Conservation (phyloP, 805 yeast genomes). For the Torulaspora maleeae region DNA sequence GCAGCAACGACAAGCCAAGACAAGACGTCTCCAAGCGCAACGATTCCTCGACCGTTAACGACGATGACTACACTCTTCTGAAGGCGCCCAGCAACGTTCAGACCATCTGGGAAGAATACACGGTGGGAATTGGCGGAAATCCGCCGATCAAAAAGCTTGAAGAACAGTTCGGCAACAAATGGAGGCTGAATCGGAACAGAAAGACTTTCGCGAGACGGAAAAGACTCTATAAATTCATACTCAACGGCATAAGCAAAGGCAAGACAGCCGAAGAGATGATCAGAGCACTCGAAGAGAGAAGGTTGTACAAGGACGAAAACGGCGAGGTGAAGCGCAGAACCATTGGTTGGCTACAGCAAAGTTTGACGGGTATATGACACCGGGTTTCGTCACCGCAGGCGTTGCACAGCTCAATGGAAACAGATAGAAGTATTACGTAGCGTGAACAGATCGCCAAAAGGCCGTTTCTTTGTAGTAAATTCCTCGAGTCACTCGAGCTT, state of each 20-base stretch:
- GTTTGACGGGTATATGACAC: constrained; percentile 31
- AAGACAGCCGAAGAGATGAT: constrained; percentile 36
- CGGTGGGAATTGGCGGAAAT: constrained; percentile 39
- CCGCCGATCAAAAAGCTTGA: constrained; percentile 41
- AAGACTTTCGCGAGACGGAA: constrained; percentile 38
- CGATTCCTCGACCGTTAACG: constrained; percentile 6
- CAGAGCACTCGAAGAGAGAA: constrained; percentile 27
- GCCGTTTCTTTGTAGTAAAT: neutral
- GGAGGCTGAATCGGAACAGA: constrained; percentile 39
- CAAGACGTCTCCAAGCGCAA: neutral
- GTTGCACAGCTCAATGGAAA: neutral
- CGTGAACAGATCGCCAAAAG: neutral
- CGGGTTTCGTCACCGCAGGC: neutral
- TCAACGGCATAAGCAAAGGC: constrained; percentile 34
- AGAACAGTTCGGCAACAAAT: constrained; percentile 39
- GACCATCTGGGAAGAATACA: constrained; percentile 40
- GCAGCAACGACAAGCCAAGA: neutral
- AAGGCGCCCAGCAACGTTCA: constrained; percentile 36
- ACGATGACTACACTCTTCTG: constrained; percentile 26
- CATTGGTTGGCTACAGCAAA: constrained; percentile 38
- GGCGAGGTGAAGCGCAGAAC: constrained; percentile 35
- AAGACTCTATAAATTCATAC: constrained; percentile 34
- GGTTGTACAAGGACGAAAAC: constrained; percentile 32
- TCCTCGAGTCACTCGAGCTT: neutral
- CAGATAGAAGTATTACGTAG: neutral